A percentile compares a stretch with the other conserved stretches of the same genome.
These are phyloP conservation scores for Neopestalotiopsis rosae DNA, from an alignment of 2,329 filamentous ascomycete genomes.

Conservation along the genomic window DNA sequence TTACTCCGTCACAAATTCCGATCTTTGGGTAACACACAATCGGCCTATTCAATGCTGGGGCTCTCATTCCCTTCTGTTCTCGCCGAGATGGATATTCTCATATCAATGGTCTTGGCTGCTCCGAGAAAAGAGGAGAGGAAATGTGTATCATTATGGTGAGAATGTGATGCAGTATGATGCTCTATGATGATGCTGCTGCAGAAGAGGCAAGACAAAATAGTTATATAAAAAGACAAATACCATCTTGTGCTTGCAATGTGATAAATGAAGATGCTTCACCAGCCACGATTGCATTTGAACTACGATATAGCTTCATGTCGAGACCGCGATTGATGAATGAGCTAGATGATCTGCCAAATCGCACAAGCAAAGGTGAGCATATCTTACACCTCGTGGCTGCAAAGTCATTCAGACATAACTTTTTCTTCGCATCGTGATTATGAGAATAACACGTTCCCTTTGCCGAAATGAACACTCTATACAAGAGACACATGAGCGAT, in stretches of 20 bases:
- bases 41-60: too few species aligned
- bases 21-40: not conserved
- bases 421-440: conserved; percentile 27
- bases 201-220: not conserved
- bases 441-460: conserved; percentile 35
- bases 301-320: not conserved
- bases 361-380: not conserved
- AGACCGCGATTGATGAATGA: not conserved
- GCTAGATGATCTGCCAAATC: not conserved
- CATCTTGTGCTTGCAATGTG: not conserved
- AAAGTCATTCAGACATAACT: too few species aligned
- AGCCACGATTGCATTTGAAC: not conserved
- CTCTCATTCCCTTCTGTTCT: not conserved
- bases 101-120: not conserved
- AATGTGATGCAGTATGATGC: not conserved
- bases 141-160: not conserved
- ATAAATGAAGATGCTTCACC: not conserved
- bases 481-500: conserved; percentile 26
- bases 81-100: not conserved
- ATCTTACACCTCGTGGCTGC: not conserved
- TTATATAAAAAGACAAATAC: not conserved
- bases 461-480: conserved; percentile 30
- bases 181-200: too few species aligned
- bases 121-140: too few species aligned
- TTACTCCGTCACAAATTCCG: conserved; percentile 4